A percentile compares a stretch with the other conserved stretches of the same genome.
Conservation (phyloP, 148 eudicot species). For the Chenopodium berlandieri region DNA sequence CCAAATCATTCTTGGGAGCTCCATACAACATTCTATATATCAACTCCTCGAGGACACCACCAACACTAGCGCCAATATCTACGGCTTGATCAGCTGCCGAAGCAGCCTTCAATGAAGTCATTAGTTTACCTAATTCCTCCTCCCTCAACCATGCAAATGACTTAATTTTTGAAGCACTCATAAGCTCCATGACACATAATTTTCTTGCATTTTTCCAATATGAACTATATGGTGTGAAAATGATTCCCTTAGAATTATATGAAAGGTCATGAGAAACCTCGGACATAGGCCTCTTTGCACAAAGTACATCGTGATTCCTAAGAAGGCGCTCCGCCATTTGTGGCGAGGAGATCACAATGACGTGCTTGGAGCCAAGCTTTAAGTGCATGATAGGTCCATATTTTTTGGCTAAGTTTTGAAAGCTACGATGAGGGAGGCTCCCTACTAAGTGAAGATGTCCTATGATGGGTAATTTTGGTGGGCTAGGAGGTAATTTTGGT, state of each 20-base stretch:
- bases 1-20: slow-evolving; percentile 17
- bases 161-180: slow-evolving; percentile 16
- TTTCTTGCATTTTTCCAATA: slow-evolving; percentile 21
- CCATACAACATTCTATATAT: slow-evolving; percentile 30
- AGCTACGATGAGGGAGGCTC: slow-evolving; percentile 35
- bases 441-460: slow-evolving; percentile 43
- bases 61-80: slow-evolving; percentile 18
- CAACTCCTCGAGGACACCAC: slow-evolving; percentile 22
- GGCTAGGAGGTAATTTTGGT: slow-evolving; percentile 38
- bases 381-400: slow-evolving; percentile 46
- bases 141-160: slow-evolving; percentile 25
- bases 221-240: slow-evolving; percentile 20
- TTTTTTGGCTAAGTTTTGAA: slow-evolving; percentile 31
- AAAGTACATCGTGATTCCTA: slow-evolving; percentile 10
- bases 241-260: slow-evolving; percentile 18
- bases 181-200: slow-evolving; percentile 24
- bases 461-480: slow-evolving; percentile 35
- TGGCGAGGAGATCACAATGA: slow-evolving; percentile 29
- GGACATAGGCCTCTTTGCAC: slow-evolving; percentile 21
- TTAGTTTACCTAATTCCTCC: slow-evolving; percentile 20
- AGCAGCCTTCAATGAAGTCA: slow-evolving; percentile 4
- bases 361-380: slow-evolving; percentile 21
- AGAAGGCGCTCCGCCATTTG: slow-evolving; percentile 24
- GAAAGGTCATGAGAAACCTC: slow-evolving; percentile 24
- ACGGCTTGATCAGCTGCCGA: slow-evolving; percentile 10